These are phyloP conservation scores for Colletotrichum brevisporum DNA, from an alignment of 2,329 filamentous ascomycete genomes.

Conservation along the genomic window DNA sequence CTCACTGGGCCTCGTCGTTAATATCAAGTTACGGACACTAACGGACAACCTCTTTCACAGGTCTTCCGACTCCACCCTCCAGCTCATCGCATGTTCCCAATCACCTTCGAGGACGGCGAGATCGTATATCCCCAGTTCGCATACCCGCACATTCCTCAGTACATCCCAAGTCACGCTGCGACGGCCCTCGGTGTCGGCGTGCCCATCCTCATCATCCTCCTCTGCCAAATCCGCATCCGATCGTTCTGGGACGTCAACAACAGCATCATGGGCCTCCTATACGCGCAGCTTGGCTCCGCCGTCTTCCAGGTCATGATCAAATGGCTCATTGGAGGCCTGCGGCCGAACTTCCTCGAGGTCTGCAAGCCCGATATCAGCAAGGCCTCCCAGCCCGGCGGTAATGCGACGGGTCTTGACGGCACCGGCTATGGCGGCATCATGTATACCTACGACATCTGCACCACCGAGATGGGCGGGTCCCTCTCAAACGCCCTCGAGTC, in stretches of 20 bases:
- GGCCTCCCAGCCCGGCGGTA: constrained; percentile 58
- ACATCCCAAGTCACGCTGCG: constrained; percentile 79
- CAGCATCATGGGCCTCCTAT: constrained; percentile 76
- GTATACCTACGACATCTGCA: constrained; percentile 80
- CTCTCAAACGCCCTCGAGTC: constrained; percentile 80
- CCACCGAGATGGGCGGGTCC: constrained; percentile 72
- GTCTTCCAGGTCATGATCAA: constrained; percentile 85
- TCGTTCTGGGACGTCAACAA: constrained; percentile 82
- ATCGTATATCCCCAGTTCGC: constrained; percentile 79
- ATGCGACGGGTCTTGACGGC: constrained; percentile 58
- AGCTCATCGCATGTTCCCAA: constrained; percentile 76
- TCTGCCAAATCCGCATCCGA: constrained; percentile 76
- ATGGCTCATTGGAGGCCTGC: constrained; percentile 79
- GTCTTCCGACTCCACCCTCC: constrained; percentile 76
- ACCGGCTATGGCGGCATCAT: constrained; percentile 72
- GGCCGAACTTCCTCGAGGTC: constrained; percentile 80
- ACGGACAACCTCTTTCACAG: constrained; percentile 50
- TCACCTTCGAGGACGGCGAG: constrained; percentile 76
- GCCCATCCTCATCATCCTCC: constrained; percentile 74
- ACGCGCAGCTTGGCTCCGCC: constrained; percentile 77
- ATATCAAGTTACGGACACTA: constrained; percentile 45
- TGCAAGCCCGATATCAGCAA: constrained; percentile 72
- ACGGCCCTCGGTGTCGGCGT: constrained; percentile 76
- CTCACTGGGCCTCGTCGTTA: not conserved
- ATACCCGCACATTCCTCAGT: constrained; percentile 78